Percentiles rank a stretch among this genome's conserved stretches.
Conservation (phyloP, 768 basidiomycete genomes). For the Steccherinum ochraceum region DNA sequence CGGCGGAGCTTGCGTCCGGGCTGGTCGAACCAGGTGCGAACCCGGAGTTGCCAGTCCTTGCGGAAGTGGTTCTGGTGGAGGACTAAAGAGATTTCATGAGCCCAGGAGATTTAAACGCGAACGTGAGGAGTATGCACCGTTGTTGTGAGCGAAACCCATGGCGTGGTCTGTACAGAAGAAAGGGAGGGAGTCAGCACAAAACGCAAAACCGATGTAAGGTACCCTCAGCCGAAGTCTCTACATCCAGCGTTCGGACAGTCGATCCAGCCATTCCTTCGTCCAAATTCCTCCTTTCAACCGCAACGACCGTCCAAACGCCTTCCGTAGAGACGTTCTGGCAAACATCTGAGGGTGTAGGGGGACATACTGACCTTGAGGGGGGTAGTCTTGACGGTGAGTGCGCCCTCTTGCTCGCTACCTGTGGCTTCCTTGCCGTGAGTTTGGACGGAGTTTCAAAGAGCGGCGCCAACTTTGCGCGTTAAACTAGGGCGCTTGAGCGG, state of each 20-base stretch:
- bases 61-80: constrained; percentile 93
- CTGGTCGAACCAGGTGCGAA: constrained; percentile 99
- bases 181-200: constrained; percentile 7
- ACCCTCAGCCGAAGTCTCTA: constrained; percentile 11
- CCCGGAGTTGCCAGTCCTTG: constrained; percentile 98
- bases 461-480: not conserved
- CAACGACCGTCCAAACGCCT: constrained; percentile 6
- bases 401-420: not conserved
- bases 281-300: constrained; percentile 9
- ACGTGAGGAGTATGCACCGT: constrained; percentile 42
- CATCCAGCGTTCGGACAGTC: constrained; percentile 18
- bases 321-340: constrained; percentile 15
- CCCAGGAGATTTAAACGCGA: not conserved
- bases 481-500: no score
- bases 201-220: constrained; percentile 4
- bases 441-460: constrained; percentile 11
- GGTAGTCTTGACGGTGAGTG: constrained; percentile 25
- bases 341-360: constrained; percentile 13
- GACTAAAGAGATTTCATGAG: constrained; percentile 36
- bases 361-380: constrained; percentile 29
- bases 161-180: constrained; percentile 34
- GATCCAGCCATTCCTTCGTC: constrained; percentile 18
- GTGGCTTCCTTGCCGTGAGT: constrained; percentile 5
- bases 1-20: constrained; percentile 96
- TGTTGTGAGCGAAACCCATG: constrained; percentile 80